Conservation (phyloP, 805 yeast species). For the Kluyveromyces starmeri region DNA sequence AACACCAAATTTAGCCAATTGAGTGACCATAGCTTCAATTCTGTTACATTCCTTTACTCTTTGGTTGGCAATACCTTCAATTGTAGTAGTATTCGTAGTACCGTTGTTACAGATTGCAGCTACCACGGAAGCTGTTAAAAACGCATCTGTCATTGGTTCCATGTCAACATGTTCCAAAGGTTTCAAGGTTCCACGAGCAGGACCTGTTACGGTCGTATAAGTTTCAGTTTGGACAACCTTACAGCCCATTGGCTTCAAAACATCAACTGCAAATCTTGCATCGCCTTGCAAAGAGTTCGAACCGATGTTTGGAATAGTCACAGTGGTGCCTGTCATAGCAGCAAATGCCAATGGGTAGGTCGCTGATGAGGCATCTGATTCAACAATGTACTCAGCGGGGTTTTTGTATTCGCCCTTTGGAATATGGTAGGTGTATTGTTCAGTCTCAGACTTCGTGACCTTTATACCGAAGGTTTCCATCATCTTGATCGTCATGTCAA, state of each 20-base stretch:
- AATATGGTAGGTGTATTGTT: slow-evolving; percentile 79
- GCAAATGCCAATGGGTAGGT: slow-evolving; percentile 97
- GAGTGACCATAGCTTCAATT: slow-evolving; percentile 87
- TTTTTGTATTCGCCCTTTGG: slow-evolving; percentile 76
- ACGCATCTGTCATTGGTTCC: slow-evolving; percentile 99
- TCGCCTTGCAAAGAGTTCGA: slow-evolving; percentile 90
- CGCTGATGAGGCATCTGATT: slow-evolving; percentile 96
- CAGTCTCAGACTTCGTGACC: slow-evolving; percentile 61
- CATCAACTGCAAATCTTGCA: slow-evolving; percentile 92
- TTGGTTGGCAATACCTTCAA: slow-evolving; percentile 95
- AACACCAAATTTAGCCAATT: slow-evolving; percentile 87
- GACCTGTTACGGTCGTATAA: slow-evolving; percentile 90
- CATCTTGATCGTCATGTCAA: slow-evolving; percentile 95
- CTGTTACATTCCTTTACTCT: slow-evolving; percentile 96
- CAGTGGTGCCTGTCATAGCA: slow-evolving; percentile 87
- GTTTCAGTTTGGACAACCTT: slow-evolving; percentile 70
- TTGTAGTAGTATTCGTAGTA: slow-evolving; percentile 49
- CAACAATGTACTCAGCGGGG: slow-evolving; percentile 81
- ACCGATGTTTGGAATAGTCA: slow-evolving; percentile 93
- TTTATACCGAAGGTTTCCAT: slow-evolving; percentile 82
- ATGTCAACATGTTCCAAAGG: slow-evolving; percentile 77
- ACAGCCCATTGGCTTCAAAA: slow-evolving; percentile 93
- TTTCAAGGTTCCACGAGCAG: slow-evolving; percentile 56
- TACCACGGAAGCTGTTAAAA: slow-evolving; percentile 90
- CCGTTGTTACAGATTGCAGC: slow-evolving; percentile 79